Base-by-base conservation (phyloP, 345 rosid species). In the Brassica rapa region DNA sequence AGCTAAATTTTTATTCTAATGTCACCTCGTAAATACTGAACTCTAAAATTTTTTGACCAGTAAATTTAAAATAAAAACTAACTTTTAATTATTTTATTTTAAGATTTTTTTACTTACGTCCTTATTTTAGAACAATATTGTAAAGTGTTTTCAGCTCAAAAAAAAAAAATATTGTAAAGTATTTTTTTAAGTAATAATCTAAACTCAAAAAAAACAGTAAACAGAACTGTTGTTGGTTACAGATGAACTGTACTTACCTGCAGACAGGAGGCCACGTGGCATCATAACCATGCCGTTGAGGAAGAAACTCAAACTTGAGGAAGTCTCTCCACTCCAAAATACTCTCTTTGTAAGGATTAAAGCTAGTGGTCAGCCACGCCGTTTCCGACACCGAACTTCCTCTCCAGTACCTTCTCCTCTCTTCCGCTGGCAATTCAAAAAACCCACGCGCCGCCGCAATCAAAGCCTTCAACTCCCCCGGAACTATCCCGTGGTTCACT, bases 251-350 rank as follows among this genome's bases (percentile, higher is more conserved):
- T 3, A 74, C 80, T 59, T 71, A 76, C 83, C 66, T 81, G 81
- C 83, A 81, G 16, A 76, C 60, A 66, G 21, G 14, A 27, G 83
- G 80, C 83, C 83, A 81, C 27, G 37, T 56, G 65, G 64, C 43
- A 24, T 72, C 11, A 10, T 51, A 75, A 30, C 53, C 70, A 60
- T 71, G 80, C 30, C 1, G 57, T 25, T 76, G 68, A 71, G 80
- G 73, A 71, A 80, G 53, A 70, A 15, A 76, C 73, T 71, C 80
- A 71, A 83, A 79, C 75, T 88, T 85, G 5, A 82, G 74, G 37
- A 74, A 86, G 56, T 88, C 89, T 77, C 86, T 86, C 89, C 86
- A 85, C 76, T 85, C 88, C 33, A 88, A 56, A 56, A 79, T 53
- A 55, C 71, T 70, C 23, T 74, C 79, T 23, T 63, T 63, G 61